Base-by-base conservation (phyloP, 305 asterid genomes). In the Euphrasia arctica region DNA sequence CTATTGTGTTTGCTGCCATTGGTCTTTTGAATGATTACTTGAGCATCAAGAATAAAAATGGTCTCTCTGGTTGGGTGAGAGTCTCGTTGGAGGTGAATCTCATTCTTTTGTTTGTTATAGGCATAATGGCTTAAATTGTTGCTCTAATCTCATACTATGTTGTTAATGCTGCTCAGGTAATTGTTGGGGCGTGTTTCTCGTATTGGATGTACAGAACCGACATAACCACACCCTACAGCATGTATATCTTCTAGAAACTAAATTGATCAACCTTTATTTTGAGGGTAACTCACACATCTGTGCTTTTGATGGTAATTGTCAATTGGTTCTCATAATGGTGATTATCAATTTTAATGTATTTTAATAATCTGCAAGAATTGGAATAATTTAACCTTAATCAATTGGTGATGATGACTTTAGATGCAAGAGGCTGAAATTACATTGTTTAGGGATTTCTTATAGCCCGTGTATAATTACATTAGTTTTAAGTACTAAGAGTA, bases 171-270 rank as follows among this genome's bases (percentile, higher is more conserved):
- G 45, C 69, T 67, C 91, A 91, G 98, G 89, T 74, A 51, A 85
- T 87, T 73, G 85, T 80, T 62, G 91, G 96, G 63, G 54, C 47
- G 18, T 80, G 81, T 72, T 92, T 87, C 87, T 82, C 91, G 55
- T 81, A 79, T 72, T 92, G 98, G 98, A 72, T 84, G 72, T 77
- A 68, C 73, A 68, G 81, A 42, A 73, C 89, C 9, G 75, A 85
- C 75, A 72, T 92, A 71, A 78, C 96, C 59, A 85, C 98, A 61
- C 98, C 98, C 66, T 92, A 92, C 91, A 81, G 81, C 97, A 92
- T 87, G 98, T 91, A 91, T 83, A 83, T 71, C 80, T 77, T 89
- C 95, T 85, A 78, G 76, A 80, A 86, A 80, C 85, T 86, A 80
- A 77, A 75, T 83, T 83, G 85, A 75, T 76, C 89, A 79, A 82